A percentile compares a stretch with the other conserved stretches of the same genome.
phyloP scores from a whole-genome alignment of 495 filamentous ascomycete species.

The Elasticomyces elasticus region DNA sequence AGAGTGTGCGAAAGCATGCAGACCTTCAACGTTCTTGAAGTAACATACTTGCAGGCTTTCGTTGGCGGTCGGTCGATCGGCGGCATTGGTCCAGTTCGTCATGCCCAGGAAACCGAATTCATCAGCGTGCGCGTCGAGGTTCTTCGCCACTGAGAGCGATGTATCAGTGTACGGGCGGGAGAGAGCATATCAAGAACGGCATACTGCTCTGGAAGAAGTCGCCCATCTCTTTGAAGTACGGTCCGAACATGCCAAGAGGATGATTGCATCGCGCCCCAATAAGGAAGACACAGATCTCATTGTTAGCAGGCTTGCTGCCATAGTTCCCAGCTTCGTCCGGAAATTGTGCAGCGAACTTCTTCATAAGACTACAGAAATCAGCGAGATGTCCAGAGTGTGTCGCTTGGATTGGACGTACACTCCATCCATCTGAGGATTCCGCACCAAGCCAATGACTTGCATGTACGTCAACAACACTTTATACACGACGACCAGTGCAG shows the following conservation, averaged over 20 bases:
- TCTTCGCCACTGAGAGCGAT: too few relatives aligned
- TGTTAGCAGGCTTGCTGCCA: constrained; percentile 24
- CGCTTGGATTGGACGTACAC: constrained; percentile 11
- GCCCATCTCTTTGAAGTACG: constrained; percentile 11
- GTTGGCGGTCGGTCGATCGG: constrained; percentile 25
- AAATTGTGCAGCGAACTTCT: constrained; percentile 32
- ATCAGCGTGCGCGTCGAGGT: constrained; percentile 12
- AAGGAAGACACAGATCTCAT: constrained; percentile 35
- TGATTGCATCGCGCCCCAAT: constrained; percentile 37
- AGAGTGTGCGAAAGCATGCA: too few relatives aligned
- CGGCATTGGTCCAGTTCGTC: constrained; percentile 10
- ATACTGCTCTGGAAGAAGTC: constrained; percentile 10
- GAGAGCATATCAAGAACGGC: constrained; percentile 12
- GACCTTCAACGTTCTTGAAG: constrained; percentile 40
- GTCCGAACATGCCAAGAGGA: constrained; percentile 18
- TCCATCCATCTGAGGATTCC: constrained; percentile 32
- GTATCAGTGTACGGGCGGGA: too few relatives aligned
- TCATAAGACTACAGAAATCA: constrained; percentile 16
- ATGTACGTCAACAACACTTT: constrained; percentile 19
- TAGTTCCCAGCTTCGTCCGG: constrained; percentile 32
- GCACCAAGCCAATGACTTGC: constrained; percentile 25
- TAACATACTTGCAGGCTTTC: constrained; percentile 39
- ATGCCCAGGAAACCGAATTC: constrained; percentile 22
- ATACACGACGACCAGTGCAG: constrained; percentile 30
- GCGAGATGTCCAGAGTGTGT: background rate